A percentile compares a stretch with the other conserved stretches of the same genome.
phyloP scores from a whole-genome alignment of 2,329 filamentous ascomycete species.

The Colletotrichum sp. region DNA sequence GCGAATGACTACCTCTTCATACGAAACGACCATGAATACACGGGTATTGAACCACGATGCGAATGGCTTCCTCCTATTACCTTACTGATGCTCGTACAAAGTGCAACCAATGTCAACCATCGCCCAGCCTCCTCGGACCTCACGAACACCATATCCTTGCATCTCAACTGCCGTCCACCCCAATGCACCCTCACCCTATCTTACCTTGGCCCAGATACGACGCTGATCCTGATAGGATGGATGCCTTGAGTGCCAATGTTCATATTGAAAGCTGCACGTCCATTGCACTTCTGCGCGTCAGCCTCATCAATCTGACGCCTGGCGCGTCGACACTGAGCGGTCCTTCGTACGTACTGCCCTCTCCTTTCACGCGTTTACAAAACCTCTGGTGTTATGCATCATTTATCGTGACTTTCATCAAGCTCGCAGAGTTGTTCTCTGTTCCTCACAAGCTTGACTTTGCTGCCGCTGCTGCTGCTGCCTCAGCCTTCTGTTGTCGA shows the following conservation, averaged over 20 bases:
- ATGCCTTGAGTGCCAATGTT: neutral
- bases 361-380: neutral
- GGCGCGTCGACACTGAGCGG: neutral
- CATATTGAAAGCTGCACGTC: neutral
- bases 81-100: neutral
- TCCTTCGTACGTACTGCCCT: neutral
- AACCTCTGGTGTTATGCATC: neutral
- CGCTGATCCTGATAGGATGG: neutral
- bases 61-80: neutral
- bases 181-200: neutral
- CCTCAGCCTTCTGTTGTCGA: conserved; percentile 51
- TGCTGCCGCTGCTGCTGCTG: neutral
- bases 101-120: neutral
- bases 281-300: neutral
- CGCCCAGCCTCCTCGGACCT: neutral
- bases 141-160: neutral
- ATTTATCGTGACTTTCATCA: neutral
- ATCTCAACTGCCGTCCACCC: neutral
- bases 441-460: neutral
- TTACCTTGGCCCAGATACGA: neutral
- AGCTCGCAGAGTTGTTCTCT: neutral
- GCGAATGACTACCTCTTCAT: neutral
- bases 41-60: neutral
- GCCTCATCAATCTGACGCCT: neutral
- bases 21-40: neutral